A percentile compares a stretch with the other conserved stretches of the same genome.
These are phyloP conservation scores for Allium sativum DNA, from an alignment of 106 monocot species.

Conservation along the genomic window DNA sequence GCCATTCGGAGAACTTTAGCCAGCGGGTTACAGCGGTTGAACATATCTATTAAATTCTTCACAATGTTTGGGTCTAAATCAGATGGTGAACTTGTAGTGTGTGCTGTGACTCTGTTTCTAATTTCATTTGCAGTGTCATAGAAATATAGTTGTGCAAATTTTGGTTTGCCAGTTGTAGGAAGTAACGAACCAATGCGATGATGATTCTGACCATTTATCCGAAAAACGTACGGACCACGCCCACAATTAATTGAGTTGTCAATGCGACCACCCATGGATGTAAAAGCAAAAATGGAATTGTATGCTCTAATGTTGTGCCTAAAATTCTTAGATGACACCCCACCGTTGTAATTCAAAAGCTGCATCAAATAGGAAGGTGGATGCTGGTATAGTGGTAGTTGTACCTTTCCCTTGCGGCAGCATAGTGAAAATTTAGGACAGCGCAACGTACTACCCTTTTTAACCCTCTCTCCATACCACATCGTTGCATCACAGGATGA, in stretches of 20 bases:
- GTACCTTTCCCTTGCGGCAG: no score
- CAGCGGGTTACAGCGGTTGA: neutral
- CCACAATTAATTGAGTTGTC: slow-evolving; percentile 5
- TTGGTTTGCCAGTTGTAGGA: neutral
- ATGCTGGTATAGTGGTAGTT: no score
- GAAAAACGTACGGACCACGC: slow-evolving; percentile 7
- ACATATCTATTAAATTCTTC: neutral
- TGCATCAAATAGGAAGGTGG: no score
- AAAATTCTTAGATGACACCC: no score
- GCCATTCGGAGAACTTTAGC: neutral
- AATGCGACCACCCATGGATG: slow-evolving; percentile 14
- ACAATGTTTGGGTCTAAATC: neutral
- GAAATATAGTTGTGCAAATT: slow-evolving; percentile 20
- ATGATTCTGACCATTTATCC: slow-evolving; percentile 7
- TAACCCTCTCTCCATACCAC: no score
- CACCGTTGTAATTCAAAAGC: no score
- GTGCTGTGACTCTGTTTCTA: neutral
- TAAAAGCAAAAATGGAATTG: slow-evolving; percentile 16
- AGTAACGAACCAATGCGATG: slow-evolving; percentile 5
- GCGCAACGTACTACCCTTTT: no score
- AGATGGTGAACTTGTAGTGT: neutral
- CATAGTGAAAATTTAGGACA: no score
- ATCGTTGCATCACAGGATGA: no score
- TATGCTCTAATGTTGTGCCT: slow-evolving; percentile 4
- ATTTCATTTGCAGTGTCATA: slow-evolving; percentile 23